Percentiles rank a stretch among this genome's conserved stretches.
phyloP scores from a whole-genome alignment of 768 basidiomycete genomes.

The Termitomyces bulborhizus region DNA sequence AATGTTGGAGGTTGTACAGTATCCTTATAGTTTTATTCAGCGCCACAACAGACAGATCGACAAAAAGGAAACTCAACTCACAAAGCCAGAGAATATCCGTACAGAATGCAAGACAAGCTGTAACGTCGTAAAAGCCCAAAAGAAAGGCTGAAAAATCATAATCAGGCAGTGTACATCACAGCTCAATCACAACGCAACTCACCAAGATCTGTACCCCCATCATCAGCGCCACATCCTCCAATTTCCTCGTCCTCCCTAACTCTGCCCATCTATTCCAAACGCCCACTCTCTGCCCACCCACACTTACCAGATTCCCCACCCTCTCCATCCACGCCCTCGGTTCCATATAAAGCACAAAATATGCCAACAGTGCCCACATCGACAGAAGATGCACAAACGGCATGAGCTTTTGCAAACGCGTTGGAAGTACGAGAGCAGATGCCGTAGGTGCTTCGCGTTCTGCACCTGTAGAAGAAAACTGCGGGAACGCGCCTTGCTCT shows the following conservation, averaged over 20 bases:
- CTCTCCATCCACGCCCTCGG: constrained; percentile 42
- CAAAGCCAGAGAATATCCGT: constrained; percentile 64
- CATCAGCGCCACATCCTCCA: constrained; percentile 21
- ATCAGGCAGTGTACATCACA: neutral
- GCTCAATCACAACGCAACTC: constrained; percentile 19
- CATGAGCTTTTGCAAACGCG: constrained; percentile 52
- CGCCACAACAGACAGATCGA: neutral
- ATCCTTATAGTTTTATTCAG: constrained; percentile 32
- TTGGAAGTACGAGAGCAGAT: constrained; percentile 21
- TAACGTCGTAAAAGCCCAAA: constrained; percentile 75
- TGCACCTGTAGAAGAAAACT: constrained; percentile 7
- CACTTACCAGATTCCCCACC: constrained; percentile 23
- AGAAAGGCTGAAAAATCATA: constrained; percentile 54
- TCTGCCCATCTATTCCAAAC: constrained; percentile 63
- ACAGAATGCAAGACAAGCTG: constrained; percentile 67
- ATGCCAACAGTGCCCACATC: constrained; percentile 59
- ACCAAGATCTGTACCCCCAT: constrained; percentile 54
- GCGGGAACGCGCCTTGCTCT: constrained; percentile 17
- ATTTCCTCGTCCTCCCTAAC: constrained; percentile 33
- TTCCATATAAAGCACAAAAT: constrained; percentile 64
- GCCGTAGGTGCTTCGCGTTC: constrained; percentile 22
- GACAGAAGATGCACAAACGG: constrained; percentile 61
- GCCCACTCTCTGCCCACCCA: constrained; percentile 6
- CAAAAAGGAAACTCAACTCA: constrained; percentile 26
- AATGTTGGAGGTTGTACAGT: constrained; percentile 53